Evolutionary conservation across 208 protist species (phyloP), one percentile per base, ranked within the genome.

Genomic region (Trypanosoma brucei): DNA sequence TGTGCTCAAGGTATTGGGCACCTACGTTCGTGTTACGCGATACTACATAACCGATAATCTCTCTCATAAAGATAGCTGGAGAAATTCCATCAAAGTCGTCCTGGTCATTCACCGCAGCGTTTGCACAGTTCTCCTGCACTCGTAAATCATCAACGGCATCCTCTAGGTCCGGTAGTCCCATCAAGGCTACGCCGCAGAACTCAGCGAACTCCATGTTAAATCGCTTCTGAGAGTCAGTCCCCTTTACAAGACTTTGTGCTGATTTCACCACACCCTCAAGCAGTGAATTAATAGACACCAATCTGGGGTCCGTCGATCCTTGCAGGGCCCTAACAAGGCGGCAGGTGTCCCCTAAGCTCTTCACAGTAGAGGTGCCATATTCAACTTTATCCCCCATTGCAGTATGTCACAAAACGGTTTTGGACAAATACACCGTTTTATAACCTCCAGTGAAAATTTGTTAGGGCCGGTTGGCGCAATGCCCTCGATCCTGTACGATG

Each of bases 131-230:
- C 42, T 84, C 85, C 1, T 74, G 68, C 51, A 88, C 73, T 36
- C 59, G 60, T 14, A 83, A 38, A 56, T 87, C 82, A 60, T 81
- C 86, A 31, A 88, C 70, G 22, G 81, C 81, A 44, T 89, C 83
- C 54, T 93, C 83, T 11, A 90, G 30, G 49, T 87, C 77, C 8
- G 73, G 62, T 40, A 86, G 59, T 39, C 71, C 75, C 13, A 80
- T 59, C 37, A 88, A 33, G 38, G 82, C 76, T 59, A 65, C 74
- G 0, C 63, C 55, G 67, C 83, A 94, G 64, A 94, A 86, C 59
- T 91, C 78, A 0, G 76, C 70, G 62, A 90, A 89, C 55, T 83
- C 66, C 33, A 55, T 67, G 65, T 83, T 91, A 61, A 94, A 94
- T 3, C 70, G 58, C 39, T 78, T 73, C 61, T 94, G 84, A 13